Evolutionary conservation across 495 filamentous ascomycete species (phyloP).

Genomic region (Lindgomyces ingoldianus): DNA sequence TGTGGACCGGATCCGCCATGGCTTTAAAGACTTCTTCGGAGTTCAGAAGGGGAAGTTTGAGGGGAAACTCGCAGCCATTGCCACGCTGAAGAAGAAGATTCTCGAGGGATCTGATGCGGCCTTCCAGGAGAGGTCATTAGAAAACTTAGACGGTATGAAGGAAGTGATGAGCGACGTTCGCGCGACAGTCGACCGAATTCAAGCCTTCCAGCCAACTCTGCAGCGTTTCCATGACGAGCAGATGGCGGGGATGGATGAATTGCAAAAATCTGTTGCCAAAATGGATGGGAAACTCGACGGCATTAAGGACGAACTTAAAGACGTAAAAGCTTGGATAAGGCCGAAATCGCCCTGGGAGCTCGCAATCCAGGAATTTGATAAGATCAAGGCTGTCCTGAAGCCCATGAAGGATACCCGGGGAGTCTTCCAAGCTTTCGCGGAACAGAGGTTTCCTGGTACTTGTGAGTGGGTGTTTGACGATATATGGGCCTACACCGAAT

Average conservation of each 20-base stretch:
- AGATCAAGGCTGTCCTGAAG: not conserved
- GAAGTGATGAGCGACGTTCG: not conserved
- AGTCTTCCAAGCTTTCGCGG: not conserved
- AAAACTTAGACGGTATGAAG: not conserved
- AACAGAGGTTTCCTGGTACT: not conserved
- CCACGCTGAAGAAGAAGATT: not conserved
- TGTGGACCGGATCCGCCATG: slow-evolving; percentile 15
- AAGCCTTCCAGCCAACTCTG: not conserved
- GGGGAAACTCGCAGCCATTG: slow-evolving; percentile 8
- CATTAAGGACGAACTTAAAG: too few relatives aligned
- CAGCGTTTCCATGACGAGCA: not conserved
- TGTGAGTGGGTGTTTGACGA: not conserved
- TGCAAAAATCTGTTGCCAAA: not conserved
- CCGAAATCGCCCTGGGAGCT: not conserved
- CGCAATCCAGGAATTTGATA: not conserved
- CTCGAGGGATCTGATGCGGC: not conserved
- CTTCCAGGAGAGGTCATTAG: not conserved
- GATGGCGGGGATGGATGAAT: not conserved
- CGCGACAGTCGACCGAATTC: not conserved
- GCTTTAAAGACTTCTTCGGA: slow-evolving; percentile 21
- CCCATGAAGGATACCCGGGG: not conserved
- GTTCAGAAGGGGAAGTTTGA: slow-evolving; percentile 4
- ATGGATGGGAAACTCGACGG: too few relatives aligned
- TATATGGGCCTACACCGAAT: too few relatives aligned
- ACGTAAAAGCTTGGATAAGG: not conserved